These are phyloP conservation scores for Adansonia madagascariensis DNA, from an alignment of 441 rosid genomes.

Conservation along the genomic window DNA sequence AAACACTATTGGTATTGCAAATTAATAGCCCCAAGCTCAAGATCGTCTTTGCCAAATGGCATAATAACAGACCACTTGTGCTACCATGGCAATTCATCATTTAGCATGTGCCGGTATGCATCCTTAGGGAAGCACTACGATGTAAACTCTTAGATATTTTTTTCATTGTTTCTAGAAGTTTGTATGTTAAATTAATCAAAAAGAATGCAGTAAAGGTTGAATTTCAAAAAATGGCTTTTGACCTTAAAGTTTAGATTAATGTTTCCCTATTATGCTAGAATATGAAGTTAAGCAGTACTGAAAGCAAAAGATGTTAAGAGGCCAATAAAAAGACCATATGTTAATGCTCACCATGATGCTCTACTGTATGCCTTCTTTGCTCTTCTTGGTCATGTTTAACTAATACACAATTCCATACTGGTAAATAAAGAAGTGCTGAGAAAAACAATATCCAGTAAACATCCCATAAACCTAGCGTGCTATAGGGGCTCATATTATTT, in stretches of 20 bases:
- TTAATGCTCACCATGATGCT: constrained; percentile 65
- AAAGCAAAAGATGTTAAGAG: constrained; percentile 8
- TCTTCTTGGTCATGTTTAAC: constrained; percentile 57
- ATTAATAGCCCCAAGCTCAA: constrained; percentile 15
- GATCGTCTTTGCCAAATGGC: not conserved
- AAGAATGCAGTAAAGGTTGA: not conserved
- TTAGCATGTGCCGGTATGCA: not conserved
- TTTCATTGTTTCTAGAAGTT: not conserved
- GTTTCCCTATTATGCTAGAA: not conserved
- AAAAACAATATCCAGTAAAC: constrained; percentile 72
- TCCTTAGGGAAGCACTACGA: not conserved
- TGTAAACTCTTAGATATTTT: not conserved
- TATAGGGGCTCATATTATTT: constrained; percentile 90
- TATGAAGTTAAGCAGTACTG: not conserved
- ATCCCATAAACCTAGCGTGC: constrained; percentile 58
- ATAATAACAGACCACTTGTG: not conserved
- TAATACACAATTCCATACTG: constrained; percentile 93
- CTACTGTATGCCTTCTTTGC: constrained; percentile 55
- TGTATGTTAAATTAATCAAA: not conserved
- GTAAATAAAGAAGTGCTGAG: constrained; percentile 72
- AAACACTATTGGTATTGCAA: not conserved
- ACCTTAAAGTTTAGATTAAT: not conserved
- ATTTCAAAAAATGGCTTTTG: not conserved
- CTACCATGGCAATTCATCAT: not conserved
- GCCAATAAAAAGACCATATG: not conserved